Evolutionary conservation across 371 early-diverging fungal genomes (phyloP).

Genomic region (Mucor piriformis): DNA sequence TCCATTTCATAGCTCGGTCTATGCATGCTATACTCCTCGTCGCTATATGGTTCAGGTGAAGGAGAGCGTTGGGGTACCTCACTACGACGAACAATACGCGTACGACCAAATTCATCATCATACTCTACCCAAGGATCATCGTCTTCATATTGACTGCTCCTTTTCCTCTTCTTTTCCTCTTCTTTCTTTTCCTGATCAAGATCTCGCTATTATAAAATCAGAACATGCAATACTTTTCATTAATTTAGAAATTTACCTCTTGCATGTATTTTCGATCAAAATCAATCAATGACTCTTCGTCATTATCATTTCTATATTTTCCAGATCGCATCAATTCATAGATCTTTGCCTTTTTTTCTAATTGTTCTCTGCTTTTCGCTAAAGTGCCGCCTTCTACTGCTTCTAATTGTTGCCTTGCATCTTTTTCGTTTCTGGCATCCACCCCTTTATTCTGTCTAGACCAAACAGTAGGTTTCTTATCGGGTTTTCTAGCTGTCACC

Average conservation of each 20-base stretch:
- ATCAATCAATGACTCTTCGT: slow-evolving; percentile 49
- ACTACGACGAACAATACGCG: slow-evolving; percentile 70
- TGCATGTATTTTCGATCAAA: slow-evolving; percentile 51
- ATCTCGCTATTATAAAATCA: slow-evolving; percentile 8
- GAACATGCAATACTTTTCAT: slow-evolving; percentile 7
- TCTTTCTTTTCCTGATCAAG: slow-evolving; percentile 11
- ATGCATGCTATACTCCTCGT: slow-evolving; percentile 1
- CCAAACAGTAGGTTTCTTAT: slow-evolving; percentile 62
- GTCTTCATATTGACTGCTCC: slow-evolving; percentile 15
- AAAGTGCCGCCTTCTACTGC: slow-evolving; percentile 39
- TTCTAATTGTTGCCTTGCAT: slow-evolving; percentile 27
- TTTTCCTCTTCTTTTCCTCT: slow-evolving; percentile 13
- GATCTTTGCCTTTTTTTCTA: slow-evolving; percentile 68
- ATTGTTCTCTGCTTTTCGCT: slow-evolving; percentile 54
- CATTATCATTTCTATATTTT: slow-evolving; percentile 33
- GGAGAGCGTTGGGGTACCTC: slow-evolving; percentile 45
- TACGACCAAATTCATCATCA: slow-evolving; percentile 81
- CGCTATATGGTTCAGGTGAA: slow-evolving; percentile 14
- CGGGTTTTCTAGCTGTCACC: slow-evolving; percentile 26
- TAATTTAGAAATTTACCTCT: slow-evolving; percentile 22
- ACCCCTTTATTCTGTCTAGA: slow-evolving; percentile 65
- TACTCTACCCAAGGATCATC: slow-evolving; percentile 82
- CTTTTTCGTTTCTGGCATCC: slow-evolving; percentile 37
- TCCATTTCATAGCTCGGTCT: slow-evolving; percentile 5
- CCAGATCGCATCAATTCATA: slow-evolving; percentile 60